phyloP scores from a whole-genome alignment of 768 basidiomycete genomes.

The Tephrocybe sp. region DNA sequence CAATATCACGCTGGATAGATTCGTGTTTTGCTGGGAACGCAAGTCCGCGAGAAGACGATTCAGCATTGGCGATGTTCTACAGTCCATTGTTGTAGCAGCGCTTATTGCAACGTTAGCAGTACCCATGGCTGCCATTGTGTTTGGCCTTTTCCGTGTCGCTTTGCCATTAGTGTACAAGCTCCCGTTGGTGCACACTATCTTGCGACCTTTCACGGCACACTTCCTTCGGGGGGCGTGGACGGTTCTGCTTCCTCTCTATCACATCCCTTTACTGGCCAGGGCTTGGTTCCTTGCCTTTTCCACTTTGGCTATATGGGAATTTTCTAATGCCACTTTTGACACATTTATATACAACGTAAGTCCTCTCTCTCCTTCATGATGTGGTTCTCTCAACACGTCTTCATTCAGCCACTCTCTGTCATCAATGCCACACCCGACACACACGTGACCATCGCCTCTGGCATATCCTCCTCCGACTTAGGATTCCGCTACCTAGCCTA shows the following conservation, averaged over 20 bases:
- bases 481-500: slow-evolving; percentile 66
- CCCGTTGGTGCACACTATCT: slow-evolving; percentile 45
- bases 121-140: slow-evolving; percentile 36
- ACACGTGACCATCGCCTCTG: slow-evolving; percentile 58
- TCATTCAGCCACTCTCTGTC: slow-evolving; percentile 43
- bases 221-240: slow-evolving; percentile 60
- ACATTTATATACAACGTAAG: slow-evolving; percentile 54
- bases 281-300: slow-evolving; percentile 49
- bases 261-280: slow-evolving; percentile 42
- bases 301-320: slow-evolving; percentile 62
- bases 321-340: slow-evolving; percentile 59
- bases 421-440: slow-evolving; percentile 46
- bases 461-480: slow-evolving; percentile 50
- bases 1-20: slow-evolving; percentile 62
- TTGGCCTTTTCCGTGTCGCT: slow-evolving; percentile 43
- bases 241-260: slow-evolving; percentile 43
- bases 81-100: slow-evolving; percentile 34
- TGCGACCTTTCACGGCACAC: slow-evolving; percentile 64
- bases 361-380: neutral
- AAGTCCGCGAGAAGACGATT: slow-evolving; percentile 13
- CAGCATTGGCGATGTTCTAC: slow-evolving; percentile 19
- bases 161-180: slow-evolving; percentile 53
- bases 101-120: slow-evolving; percentile 39
- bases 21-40: slow-evolving; percentile 41
- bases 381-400: neutral